Conservation (phyloP, 495 filamentous ascomycete genomes). For the Penicillium egyptiacum region DNA sequence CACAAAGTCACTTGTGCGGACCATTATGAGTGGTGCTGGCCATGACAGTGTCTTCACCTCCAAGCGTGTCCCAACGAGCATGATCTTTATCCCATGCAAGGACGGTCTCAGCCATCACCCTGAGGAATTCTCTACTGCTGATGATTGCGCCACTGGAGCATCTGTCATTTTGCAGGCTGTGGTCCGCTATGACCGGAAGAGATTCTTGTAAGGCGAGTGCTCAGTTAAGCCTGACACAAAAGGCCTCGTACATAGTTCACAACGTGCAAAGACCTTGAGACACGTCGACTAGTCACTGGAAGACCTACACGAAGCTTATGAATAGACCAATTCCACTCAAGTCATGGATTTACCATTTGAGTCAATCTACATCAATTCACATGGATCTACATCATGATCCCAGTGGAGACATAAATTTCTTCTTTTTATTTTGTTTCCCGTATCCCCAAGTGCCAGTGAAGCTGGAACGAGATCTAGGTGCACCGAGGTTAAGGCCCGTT, state of each 20-base stretch:
- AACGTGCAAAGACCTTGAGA: not conserved
- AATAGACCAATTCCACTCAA: not conserved
- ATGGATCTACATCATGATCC: slow-evolving; percentile 23
- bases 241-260: not conserved
- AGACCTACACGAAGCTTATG: not conserved
- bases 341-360: slow-evolving; percentile 22
- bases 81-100: slow-evolving; percentile 68
- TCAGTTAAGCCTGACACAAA: not conserved
- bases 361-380: slow-evolving; percentile 32
- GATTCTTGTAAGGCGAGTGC: slow-evolving; percentile 26
- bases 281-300: not conserved
- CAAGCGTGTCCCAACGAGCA: slow-evolving; percentile 59
- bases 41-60: slow-evolving; percentile 67
- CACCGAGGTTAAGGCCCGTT: slow-evolving; percentile 30
- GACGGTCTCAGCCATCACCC: slow-evolving; percentile 68
- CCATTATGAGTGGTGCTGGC: slow-evolving; percentile 57
- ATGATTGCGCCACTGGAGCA: slow-evolving; percentile 63
- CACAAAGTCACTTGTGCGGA: slow-evolving; percentile 41
- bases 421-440: slow-evolving; percentile 34
- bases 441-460: slow-evolving; percentile 26
- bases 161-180: slow-evolving; percentile 63
- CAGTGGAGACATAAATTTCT: slow-evolving; percentile 28
- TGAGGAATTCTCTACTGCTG: slow-evolving; percentile 57
- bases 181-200: slow-evolving; percentile 57
- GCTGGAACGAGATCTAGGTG: slow-evolving; percentile 25